These are phyloP conservation scores for Mortierella alpina DNA, from an alignment of 192 early-diverging fungal species.

Conservation along the genomic window DNA sequence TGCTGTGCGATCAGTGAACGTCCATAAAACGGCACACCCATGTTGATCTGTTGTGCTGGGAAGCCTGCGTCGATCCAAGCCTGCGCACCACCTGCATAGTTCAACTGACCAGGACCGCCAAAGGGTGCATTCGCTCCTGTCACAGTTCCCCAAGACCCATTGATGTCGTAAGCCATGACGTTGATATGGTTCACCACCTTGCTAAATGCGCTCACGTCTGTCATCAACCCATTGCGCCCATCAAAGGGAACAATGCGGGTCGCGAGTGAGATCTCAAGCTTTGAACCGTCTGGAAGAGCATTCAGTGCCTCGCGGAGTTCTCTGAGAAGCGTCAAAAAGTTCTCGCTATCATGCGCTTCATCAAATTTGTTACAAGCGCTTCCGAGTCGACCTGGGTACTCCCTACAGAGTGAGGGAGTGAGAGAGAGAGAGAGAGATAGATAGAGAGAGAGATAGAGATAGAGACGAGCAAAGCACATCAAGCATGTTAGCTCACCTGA, in stretches of 20 bases:
- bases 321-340: slow-evolving; percentile 68
- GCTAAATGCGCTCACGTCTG: slow-evolving; percentile 69
- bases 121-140: slow-evolving; percentile 66
- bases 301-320: slow-evolving; percentile 66
- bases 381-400: slow-evolving; percentile 76
- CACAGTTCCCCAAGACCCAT: slow-evolving; percentile 43
- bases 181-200: slow-evolving; percentile 71
- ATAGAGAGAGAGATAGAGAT: not conserved
- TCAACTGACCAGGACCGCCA: slow-evolving; percentile 26
- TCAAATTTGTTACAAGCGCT: slow-evolving; percentile 69
- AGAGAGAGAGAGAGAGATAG: not conserved
- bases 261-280: slow-evolving; percentile 73
- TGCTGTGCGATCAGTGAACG: slow-evolving; percentile 50
- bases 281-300: slow-evolving; percentile 39
- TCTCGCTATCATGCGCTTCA: slow-evolving; percentile 65
- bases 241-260: slow-evolving; percentile 72
- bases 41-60: slow-evolving; percentile 68
- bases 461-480: not conserved
- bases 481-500: not conserved
- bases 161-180: slow-evolving; percentile 75
- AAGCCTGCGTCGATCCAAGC: slow-evolving; percentile 69
- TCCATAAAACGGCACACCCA: slow-evolving; percentile 73
- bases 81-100: slow-evolving; percentile 61
- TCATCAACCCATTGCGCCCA: slow-evolving; percentile 57
- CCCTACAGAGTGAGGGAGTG: slow-evolving; percentile 35